phyloP scores from a whole-genome alignment of 768 basidiomycete species.

The Naganishia vishniacii region DNA sequence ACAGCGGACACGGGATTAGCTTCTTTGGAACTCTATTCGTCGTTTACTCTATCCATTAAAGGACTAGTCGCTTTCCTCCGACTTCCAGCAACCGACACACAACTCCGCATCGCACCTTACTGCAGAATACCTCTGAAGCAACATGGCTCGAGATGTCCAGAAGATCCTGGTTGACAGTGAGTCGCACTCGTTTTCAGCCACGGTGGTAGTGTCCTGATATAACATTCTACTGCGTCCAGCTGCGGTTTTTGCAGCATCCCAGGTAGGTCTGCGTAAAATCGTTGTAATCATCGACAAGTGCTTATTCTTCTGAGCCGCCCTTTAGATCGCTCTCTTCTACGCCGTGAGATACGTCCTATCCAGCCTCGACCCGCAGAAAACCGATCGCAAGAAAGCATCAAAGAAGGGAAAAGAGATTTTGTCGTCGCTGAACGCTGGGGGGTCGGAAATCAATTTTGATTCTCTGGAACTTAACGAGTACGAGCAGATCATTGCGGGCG shows the following conservation, averaged over 20 bases:
- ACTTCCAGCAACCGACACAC: too few relatives aligned
- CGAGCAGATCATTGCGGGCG: constrained; percentile 87
- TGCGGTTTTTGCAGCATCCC: constrained; percentile 48
- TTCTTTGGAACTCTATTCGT: too few relatives aligned
- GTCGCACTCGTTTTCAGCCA: constrained; percentile 2
- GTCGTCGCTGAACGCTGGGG: constrained; percentile 39
- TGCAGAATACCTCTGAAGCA: background rate
- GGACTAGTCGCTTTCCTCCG: background rate
- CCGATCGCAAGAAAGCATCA: constrained; percentile 47
- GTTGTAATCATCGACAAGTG: too few relatives aligned
- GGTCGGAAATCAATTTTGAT: constrained; percentile 39
- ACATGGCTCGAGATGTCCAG: constrained; percentile 41
- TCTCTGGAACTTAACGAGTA: constrained; percentile 76
- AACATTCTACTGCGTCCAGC: constrained; percentile 30
- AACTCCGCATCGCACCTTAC: too few relatives aligned
- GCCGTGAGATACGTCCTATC: constrained; percentile 48
- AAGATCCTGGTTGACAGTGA: constrained; percentile 46
- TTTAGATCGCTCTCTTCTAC: constrained; percentile 49
- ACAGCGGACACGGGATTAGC: too few relatives aligned
- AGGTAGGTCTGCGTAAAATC: constrained; percentile 31
- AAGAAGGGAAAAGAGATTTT: constrained; percentile 48
- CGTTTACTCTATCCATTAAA: too few relatives aligned
- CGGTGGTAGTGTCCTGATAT: background rate
- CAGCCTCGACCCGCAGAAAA: constrained; percentile 42
- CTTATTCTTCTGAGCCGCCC: constrained; percentile 27